These are phyloP conservation scores for Catunica adiposa DNA, from an alignment of 2,329 filamentous ascomycete species.

Conservation along the genomic window DNA sequence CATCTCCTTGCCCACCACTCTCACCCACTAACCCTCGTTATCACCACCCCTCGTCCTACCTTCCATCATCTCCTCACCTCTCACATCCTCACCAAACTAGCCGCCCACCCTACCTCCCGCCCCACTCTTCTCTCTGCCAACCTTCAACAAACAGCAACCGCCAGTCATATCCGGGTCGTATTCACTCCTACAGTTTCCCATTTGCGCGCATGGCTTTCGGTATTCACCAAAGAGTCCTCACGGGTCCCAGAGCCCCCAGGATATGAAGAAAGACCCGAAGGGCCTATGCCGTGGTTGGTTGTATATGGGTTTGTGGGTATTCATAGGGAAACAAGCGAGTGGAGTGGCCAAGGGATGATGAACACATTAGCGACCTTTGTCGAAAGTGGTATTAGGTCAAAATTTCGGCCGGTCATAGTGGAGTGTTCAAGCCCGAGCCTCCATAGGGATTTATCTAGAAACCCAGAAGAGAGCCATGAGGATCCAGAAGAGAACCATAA, in stretches of 20 bases:
- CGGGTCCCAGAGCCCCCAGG: constrained; percentile 24
- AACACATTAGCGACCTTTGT: constrained; percentile 45
- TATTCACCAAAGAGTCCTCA: constrained; percentile 28
- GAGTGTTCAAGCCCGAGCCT: constrained; percentile 24
- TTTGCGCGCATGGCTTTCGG: constrained; percentile 58
- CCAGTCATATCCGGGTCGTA: constrained; percentile 49
- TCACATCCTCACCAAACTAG: constrained; percentile 17
- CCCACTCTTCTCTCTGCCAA: constrained; percentile 40
- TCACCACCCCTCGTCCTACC: constrained; percentile 47
- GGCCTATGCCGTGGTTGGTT: constrained; percentile 31
- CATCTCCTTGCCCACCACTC: constrained; percentile 41
- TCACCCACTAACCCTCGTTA: constrained; percentile 47
- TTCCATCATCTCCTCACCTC: constrained; percentile 45
- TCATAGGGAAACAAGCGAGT: constrained; percentile 53
- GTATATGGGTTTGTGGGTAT: constrained; percentile 49
- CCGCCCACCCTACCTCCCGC: constrained; percentile 15
- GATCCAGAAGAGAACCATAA: neutral
- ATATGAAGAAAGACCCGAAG: constrained; percentile 11
- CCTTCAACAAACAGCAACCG: constrained; percentile 51
- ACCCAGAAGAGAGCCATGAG: neutral
- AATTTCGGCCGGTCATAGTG: constrained; percentile 29
- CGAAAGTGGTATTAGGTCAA: constrained; percentile 36
- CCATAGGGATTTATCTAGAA: neutral
- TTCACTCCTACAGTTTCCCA: constrained; percentile 64
- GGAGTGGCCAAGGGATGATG: constrained; percentile 57